Conservation (phyloP, 768 basidiomycete genomes). For the Termitomyces heimii region DNA sequence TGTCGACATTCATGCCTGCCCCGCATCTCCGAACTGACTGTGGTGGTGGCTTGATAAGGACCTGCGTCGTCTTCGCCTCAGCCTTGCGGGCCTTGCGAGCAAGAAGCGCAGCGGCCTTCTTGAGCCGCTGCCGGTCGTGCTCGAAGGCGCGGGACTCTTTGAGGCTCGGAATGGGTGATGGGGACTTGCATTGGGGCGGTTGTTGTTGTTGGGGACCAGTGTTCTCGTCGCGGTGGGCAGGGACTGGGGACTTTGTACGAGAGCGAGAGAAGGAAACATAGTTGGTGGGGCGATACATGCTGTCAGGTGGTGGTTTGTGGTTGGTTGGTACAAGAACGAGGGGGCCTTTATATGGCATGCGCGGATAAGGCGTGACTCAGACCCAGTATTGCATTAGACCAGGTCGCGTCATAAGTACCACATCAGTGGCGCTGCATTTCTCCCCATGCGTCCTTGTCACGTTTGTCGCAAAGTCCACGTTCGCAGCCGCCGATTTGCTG, state of each 20-base stretch:
- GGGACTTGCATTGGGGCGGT: conserved; percentile 2
- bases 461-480: neutral
- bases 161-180: conserved; percentile 15
- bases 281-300: conserved; percentile 10
- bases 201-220: neutral
- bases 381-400: neutral
- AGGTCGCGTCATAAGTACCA: conserved; percentile 4
- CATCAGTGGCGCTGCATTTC: conserved; percentile 11
- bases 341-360: conserved; percentile 6
- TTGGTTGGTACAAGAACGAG: conserved; percentile 2
- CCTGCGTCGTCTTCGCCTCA: conserved; percentile 1
- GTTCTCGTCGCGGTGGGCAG: neutral
- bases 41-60: neutral
- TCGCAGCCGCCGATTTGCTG: neutral
- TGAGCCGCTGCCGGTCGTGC: conserved; percentile 40
- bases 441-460: conserved; percentile 3
- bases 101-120: conserved; percentile 35
- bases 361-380: conserved; percentile 10
- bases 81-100: conserved; percentile 30
- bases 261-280: neutral
- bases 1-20: neutral
- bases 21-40: neutral
- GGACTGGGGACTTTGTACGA: neutral
- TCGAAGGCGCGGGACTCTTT: conserved; percentile 44
- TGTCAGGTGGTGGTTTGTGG: neutral